These are phyloP conservation scores for Nicotiana otophora DNA, from an alignment of 257 asterid genomes.

Conservation along the genomic window DNA sequence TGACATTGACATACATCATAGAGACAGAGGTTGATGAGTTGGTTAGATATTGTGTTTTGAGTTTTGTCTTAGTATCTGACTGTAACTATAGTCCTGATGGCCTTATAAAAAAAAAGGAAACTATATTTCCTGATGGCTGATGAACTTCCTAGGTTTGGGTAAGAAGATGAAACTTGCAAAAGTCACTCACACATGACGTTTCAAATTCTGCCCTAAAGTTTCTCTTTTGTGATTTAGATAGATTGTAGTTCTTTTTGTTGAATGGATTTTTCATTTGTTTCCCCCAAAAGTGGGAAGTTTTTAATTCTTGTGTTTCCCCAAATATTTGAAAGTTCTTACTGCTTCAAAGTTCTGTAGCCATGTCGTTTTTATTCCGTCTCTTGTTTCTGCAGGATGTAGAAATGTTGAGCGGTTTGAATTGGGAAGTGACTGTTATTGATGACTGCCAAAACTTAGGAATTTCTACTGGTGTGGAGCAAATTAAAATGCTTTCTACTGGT, in stretches of 20 bases:
- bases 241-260: background rate
- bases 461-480: slow-evolving; percentile 27
- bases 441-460: slow-evolving; percentile 35
- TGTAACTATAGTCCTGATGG: background rate
- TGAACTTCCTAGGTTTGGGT: background rate
- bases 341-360: background rate
- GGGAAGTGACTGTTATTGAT: slow-evolving; percentile 60
- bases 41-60: background rate
- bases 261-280: background rate
- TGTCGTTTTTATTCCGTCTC: slow-evolving; percentile 3
- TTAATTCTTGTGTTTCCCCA: background rate
- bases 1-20: background rate
- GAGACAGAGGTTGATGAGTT: background rate
- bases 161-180: background rate
- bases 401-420: slow-evolving; percentile 33
- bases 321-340: background rate
- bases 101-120: background rate
- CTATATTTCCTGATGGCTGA: background rate
- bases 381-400: slow-evolving; percentile 49
- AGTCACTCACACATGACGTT: background rate
- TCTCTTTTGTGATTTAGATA: background rate
- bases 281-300: background rate
- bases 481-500: slow-evolving; percentile 40
- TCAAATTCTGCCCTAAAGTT: background rate
- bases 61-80: no score